Conservation (phyloP, 1,284 basidiomycete genomes). For the Cystobasidiaceae sp. region DNA sequence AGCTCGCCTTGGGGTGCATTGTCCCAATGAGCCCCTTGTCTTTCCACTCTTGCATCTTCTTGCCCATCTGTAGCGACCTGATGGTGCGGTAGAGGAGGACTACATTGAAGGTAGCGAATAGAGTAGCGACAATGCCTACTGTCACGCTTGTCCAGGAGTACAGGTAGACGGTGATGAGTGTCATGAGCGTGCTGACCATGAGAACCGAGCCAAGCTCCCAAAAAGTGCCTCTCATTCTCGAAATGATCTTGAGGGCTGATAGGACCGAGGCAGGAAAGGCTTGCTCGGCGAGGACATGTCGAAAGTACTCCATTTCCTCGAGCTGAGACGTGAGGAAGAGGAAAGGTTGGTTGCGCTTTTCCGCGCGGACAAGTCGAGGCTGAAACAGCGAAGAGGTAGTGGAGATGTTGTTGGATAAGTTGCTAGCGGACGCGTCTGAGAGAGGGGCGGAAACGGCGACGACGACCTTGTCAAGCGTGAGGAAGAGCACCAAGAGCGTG, state of each 20-base stretch:
- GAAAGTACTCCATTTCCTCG: not conserved
- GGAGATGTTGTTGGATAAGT: not conserved
- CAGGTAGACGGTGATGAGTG: not conserved
- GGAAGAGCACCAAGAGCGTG: not conserved
- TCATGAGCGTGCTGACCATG: not conserved
- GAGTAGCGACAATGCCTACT: not conserved
- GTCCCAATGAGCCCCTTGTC: not conserved
- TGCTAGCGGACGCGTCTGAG: not conserved
- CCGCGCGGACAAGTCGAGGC: not conserved
- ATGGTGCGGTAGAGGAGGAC: not conserved
- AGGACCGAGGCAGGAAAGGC: not conserved
- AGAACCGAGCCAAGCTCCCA: not conserved
- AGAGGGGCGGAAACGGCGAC: not conserved
- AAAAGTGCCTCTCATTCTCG: not conserved
- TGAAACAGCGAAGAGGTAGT: not conserved
- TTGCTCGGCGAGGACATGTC: not conserved
- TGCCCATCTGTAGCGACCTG: not conserved
- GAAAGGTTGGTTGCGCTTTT: not conserved
- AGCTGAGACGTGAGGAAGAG: slow-evolving; percentile 1
- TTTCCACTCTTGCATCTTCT: not conserved
- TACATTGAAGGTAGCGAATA: not conserved
- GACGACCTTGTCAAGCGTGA: not conserved
- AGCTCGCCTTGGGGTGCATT: no score
- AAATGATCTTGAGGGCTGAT: not conserved
- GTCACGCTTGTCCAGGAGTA: not conserved